Evolutionary conservation across 1,284 basidiomycete species (phyloP).

Genomic region (Malassezia vespertilionis): DNA sequence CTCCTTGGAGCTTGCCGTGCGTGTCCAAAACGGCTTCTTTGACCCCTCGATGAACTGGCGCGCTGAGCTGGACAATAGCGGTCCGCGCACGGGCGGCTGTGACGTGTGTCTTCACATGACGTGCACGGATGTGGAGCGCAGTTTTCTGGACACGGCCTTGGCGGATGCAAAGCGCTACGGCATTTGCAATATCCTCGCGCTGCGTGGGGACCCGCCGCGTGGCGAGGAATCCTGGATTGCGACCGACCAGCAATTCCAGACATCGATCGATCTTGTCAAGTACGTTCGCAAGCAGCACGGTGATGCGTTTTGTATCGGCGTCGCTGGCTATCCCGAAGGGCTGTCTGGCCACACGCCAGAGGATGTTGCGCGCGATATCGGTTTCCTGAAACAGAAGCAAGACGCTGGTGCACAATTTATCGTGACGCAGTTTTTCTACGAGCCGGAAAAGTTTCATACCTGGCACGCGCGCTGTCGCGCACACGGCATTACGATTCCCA

Average conservation of each 20-base stretch:
- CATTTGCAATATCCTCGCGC: slow-evolving; percentile 79
- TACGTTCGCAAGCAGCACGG: slow-evolving; percentile 82
- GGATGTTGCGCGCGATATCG: slow-evolving; percentile 65
- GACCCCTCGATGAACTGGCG: slow-evolving; percentile 20
- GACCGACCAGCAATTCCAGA: slow-evolving; percentile 71
- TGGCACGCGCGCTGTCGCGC: slow-evolving; percentile 29
- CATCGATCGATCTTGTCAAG: slow-evolving; percentile 75
- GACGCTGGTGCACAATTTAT: slow-evolving; percentile 93
- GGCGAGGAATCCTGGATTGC: slow-evolving; percentile 85
- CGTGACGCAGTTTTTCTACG: slow-evolving; percentile 95
- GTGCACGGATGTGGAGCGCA: slow-evolving; percentile 83
- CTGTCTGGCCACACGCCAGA: slow-evolving; percentile 52
- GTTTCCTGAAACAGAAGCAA: slow-evolving; percentile 73
- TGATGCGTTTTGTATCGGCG: slow-evolving; percentile 78
- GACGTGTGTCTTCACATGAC: slow-evolving; percentile 90
- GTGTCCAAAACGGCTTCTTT: slow-evolving; percentile 35
- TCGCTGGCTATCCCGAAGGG: slow-evolving; percentile 91
- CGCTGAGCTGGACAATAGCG: neutral
- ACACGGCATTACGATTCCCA: slow-evolving; percentile 73
- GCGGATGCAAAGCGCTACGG: slow-evolving; percentile 69
- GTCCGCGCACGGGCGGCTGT: slow-evolving; percentile 52
- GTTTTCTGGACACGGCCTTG: slow-evolving; percentile 62
- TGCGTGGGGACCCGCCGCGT: slow-evolving; percentile 76
- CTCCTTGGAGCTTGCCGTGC: slow-evolving; percentile 62
- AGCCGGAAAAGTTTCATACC: slow-evolving; percentile 55